Conservation (phyloP, 768 basidiomycete species). For the Suillus subaureus region DNA sequence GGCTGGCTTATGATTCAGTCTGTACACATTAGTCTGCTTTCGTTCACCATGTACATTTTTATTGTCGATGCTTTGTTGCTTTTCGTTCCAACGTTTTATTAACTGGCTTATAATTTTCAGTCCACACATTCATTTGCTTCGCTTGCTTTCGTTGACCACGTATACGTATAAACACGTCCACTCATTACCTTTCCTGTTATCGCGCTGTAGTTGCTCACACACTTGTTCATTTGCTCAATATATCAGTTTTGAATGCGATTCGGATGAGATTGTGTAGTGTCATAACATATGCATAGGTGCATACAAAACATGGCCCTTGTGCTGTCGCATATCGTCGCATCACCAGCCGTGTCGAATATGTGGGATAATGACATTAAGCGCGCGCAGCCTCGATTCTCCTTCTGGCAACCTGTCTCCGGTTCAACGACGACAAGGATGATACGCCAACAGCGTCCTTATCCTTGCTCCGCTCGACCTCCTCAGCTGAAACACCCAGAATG, state of each 20-base stretch:
- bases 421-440: constrained; percentile 63
- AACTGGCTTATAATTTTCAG: neutral
- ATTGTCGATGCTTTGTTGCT: neutral
- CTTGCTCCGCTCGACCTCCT: constrained; percentile 90
- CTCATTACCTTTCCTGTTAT: neutral
- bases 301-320: constrained; percentile 27
- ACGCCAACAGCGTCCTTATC: constrained; percentile 64
- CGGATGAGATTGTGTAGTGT: constrained; percentile 10
- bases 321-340: constrained; percentile 22
- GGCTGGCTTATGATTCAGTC: neutral
- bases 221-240: neutral
- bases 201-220: neutral
- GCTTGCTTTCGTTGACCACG: neutral
- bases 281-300: constrained; percentile 34
- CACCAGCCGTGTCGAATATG: constrained; percentile 12
- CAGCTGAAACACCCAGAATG: constrained; percentile 78
- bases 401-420: constrained; percentile 86
- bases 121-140: neutral
- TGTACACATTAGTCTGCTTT: neutral
- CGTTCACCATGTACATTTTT: neutral
- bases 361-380: constrained; percentile 39
- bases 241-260: neutral
- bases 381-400: constrained; percentile 87
- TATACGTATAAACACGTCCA: neutral
- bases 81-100: neutral